A percentile compares a stretch with the other conserved stretches of the same genome.
These are phyloP conservation scores for Termitomyces eurrhizus DNA, from an alignment of 768 basidiomycete species.

Conservation along the genomic window DNA sequence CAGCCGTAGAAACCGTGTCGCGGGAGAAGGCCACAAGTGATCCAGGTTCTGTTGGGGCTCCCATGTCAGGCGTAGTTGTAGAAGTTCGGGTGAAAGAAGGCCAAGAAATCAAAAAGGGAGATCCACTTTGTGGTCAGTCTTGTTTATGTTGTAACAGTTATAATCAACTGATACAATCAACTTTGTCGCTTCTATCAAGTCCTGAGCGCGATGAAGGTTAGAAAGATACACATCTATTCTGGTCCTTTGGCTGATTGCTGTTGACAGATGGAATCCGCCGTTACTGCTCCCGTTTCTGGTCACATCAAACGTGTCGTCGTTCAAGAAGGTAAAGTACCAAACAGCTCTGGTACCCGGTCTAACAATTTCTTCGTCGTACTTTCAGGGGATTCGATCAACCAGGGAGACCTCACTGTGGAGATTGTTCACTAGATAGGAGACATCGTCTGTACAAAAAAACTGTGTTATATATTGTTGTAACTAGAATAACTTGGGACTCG, in stretches of 20 bases:
- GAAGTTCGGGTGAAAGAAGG: slow-evolving; percentile 98
- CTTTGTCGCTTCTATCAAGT: slow-evolving; percentile 41
- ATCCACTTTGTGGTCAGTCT: slow-evolving; percentile 83
- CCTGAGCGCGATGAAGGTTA: slow-evolving; percentile 94
- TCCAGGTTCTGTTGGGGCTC: slow-evolving; percentile 95
- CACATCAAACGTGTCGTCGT: slow-evolving; percentile 93
- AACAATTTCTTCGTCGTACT: not conserved
- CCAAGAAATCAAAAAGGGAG: slow-evolving; percentile 96
- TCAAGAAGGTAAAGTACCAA: slow-evolving; percentile 59
- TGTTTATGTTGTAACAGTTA: slow-evolving; percentile 12
- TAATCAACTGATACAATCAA: slow-evolving; percentile 17
- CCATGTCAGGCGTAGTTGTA: slow-evolving; percentile 97
- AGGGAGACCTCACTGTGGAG: slow-evolving; percentile 89
- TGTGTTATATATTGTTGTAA: slow-evolving; percentile 1
- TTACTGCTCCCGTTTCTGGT: slow-evolving; percentile 95
- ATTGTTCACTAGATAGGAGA: slow-evolving; percentile 47
- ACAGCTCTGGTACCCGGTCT: not conserved
- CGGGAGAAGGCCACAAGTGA: slow-evolving; percentile 93
- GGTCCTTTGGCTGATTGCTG: slow-evolving; percentile 14
- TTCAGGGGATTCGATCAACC: slow-evolving; percentile 88
- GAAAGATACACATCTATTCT: slow-evolving; percentile 20
- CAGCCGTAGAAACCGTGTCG: slow-evolving; percentile 91
- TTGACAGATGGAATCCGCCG: slow-evolving; percentile 92
- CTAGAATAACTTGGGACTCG: not conserved
- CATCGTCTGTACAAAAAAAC: slow-evolving; percentile 1